Conservation (phyloP, 2,329 filamentous ascomycete species). For the Ceratocystis huliohia region DNA sequence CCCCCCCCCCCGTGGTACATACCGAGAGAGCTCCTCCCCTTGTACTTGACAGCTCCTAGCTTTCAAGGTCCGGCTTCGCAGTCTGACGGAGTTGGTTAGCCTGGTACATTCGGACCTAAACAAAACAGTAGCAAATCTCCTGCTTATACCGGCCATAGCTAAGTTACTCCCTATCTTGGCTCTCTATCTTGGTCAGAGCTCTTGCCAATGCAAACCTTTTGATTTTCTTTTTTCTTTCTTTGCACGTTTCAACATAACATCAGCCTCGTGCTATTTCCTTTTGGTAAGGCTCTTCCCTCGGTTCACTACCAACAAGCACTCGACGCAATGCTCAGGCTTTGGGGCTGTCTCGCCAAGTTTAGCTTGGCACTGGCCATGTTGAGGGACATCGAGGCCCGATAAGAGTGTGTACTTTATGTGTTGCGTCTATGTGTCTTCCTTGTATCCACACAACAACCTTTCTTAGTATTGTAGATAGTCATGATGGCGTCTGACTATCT, state of each 20-base stretch:
- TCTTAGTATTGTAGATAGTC: not conserved
- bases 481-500: not conserved
- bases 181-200: slow-evolving; percentile 9
- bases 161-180: not conserved
- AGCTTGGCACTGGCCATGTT: slow-evolving; percentile 1
- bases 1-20: not conserved
- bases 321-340: not conserved
- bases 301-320: not conserved
- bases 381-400: slow-evolving; percentile 1
- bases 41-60: slow-evolving; percentile 4
- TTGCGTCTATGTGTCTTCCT: not conserved
- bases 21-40: not conserved
- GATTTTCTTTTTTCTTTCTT: not conserved
- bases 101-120: slow-evolving; percentile 11
- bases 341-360: not conserved
- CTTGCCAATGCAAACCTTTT: slow-evolving; percentile 7
- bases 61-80: slow-evolving; percentile 20
- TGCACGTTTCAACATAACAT: not conserved
- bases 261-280: slow-evolving; percentile 7
- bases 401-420: not conserved
- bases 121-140: slow-evolving; percentile 7
- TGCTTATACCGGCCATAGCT: not conserved
- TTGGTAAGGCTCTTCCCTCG: not conserved
- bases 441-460: not conserved
- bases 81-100: slow-evolving; percentile 16